A percentile compares a stretch with the other conserved stretches of the same genome.
phyloP scores from a whole-genome alignment of 148 eudicot species.

The Linanthus parryae region DNA sequence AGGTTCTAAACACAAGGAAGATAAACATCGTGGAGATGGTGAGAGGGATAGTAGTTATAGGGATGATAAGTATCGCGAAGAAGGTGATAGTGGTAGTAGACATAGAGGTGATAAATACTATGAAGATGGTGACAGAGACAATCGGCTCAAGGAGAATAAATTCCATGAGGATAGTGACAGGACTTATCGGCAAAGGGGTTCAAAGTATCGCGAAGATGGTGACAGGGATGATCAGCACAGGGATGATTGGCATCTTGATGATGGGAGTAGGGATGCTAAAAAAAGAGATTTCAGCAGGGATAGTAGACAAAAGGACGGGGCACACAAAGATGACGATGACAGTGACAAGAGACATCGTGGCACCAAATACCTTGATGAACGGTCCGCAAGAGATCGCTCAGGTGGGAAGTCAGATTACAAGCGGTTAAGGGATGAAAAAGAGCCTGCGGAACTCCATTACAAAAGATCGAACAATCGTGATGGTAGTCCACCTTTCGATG shows the following conservation, averaged over 20 bases:
- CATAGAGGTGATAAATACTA: slow-evolving; percentile 9
- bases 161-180: slow-evolving; percentile 12
- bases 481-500: slow-evolving; percentile 48
- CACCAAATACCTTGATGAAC: slow-evolving; percentile 42
- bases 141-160: slow-evolving; percentile 15
- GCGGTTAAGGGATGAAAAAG: slow-evolving; percentile 52
- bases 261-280: slow-evolving; percentile 14
- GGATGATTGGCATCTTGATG: slow-evolving; percentile 28
- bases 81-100: background rate
- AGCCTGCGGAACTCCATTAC: slow-evolving; percentile 35
- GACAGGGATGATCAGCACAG: slow-evolving; percentile 27
- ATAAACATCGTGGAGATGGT: slow-evolving; percentile 12
- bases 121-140: slow-evolving; percentile 15
- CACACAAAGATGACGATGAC: slow-evolving; percentile 31
- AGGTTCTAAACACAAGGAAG: slow-evolving; percentile 10
- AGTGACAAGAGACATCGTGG: slow-evolving; percentile 33
- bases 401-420: slow-evolving; percentile 54
- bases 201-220: slow-evolving; percentile 25
- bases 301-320: slow-evolving; percentile 37
- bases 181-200: slow-evolving; percentile 17
- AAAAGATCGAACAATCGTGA: slow-evolving; percentile 58
- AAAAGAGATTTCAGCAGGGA: slow-evolving; percentile 37
- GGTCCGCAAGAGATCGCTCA: slow-evolving; percentile 35
- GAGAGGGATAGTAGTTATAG: slow-evolving; percentile 8
- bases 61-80: slow-evolving; percentile 1